Conservation (phyloP, 1,139 yeast genomes). For the Lipomyces yarrowii region DNA sequence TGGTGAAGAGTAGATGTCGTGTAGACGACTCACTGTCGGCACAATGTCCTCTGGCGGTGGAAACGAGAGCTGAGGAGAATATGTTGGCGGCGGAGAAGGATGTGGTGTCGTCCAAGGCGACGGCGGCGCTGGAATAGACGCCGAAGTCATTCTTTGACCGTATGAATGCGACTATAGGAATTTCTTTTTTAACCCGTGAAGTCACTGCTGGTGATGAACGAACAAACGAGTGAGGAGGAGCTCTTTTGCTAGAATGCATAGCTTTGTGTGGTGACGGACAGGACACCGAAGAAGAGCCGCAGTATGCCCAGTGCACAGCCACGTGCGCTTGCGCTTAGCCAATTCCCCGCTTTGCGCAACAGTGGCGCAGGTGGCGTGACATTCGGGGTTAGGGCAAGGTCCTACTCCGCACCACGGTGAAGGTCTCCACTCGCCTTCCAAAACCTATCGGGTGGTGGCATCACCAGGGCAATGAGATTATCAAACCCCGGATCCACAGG, state of each 20-base stretch:
- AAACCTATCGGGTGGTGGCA: neutral
- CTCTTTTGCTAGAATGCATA: neutral
- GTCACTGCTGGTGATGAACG: neutral
- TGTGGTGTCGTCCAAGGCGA: slow-evolving; percentile 28
- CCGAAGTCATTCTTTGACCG: neutral
- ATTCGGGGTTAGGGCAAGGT: neutral
- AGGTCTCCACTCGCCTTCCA: neutral
- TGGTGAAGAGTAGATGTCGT: slow-evolving; percentile 16
- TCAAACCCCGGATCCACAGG: neutral
- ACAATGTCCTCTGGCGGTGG: slow-evolving; percentile 24
- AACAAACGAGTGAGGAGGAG: neutral
- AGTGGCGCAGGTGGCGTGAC: neutral
- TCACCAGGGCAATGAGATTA: neutral
- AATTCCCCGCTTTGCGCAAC: neutral
- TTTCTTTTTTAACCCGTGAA: neutral
- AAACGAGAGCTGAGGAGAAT: slow-evolving; percentile 1
- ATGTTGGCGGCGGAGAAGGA: slow-evolving; percentile 19
- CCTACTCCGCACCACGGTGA: neutral
- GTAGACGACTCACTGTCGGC: slow-evolving; percentile 16
- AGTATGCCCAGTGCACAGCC: neutral
- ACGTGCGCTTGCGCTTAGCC: neutral
- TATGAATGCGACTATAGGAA: neutral
- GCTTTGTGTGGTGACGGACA: neutral
- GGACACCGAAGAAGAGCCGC: neutral
- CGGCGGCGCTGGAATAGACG: slow-evolving; percentile 11